Conservation (phyloP, 2,329 filamentous ascomycete species). For the Ophiostoma himal-ulmi region DNA sequence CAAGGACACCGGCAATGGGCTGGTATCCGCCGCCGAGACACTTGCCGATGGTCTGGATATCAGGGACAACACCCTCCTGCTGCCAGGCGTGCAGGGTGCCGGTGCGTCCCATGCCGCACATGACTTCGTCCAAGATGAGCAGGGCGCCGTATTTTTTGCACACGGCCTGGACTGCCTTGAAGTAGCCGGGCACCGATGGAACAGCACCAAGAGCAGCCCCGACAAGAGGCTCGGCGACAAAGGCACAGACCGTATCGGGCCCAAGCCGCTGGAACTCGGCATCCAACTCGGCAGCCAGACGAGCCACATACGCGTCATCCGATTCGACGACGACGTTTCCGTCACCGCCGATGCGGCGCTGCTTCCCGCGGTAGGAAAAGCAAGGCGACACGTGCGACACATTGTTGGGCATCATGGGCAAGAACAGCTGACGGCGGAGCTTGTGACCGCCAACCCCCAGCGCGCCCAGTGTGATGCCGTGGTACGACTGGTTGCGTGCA, state of each 20-base stretch:
- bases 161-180: constrained; percentile 42
- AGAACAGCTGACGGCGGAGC: constrained; percentile 55
- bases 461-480: constrained; percentile 65
- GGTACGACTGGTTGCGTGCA: constrained; percentile 61
- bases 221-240: constrained; percentile 67
- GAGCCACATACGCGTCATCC: constrained; percentile 52
- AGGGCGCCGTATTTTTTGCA: constrained; percentile 52
- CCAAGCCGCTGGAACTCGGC: constrained; percentile 59
- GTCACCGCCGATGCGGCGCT: constrained; percentile 21
- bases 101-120: constrained; percentile 61
- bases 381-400: constrained; percentile 60
- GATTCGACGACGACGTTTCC: constrained; percentile 39
- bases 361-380: constrained; percentile 53
- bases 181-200: constrained; percentile 46
- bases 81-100: constrained; percentile 60
- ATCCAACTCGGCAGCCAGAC: constrained; percentile 61
- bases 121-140: constrained; percentile 57
- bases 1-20: constrained; percentile 54
- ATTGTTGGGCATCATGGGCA: constrained; percentile 53
- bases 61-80: constrained; percentile 51
- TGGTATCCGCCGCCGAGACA: constrained; percentile 56
- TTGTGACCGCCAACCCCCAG: constrained; percentile 59
- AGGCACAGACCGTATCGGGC: constrained; percentile 61
- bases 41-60: constrained; percentile 60
- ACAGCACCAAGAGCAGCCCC: constrained; percentile 55